Evolutionary conservation across 148 eudicot genomes (phyloP).

Genomic region (Diospyros lotus): DNA sequence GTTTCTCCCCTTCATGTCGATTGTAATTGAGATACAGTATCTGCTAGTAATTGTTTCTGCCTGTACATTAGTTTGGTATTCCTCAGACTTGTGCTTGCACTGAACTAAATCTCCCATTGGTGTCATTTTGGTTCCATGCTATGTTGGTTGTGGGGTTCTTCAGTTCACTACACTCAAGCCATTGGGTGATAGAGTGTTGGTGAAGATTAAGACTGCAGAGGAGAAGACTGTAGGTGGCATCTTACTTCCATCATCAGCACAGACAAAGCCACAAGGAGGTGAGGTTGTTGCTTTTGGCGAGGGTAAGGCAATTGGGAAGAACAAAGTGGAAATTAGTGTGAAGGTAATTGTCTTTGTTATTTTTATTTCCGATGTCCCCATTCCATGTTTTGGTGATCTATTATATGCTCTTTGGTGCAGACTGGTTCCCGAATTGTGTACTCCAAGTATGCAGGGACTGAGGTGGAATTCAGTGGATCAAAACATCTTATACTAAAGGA

Average conservation of each 20-base stretch:
- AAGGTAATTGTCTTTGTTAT: constrained; percentile 34
- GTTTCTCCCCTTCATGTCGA: background rate
- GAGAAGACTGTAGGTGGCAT: constrained; percentile 78
- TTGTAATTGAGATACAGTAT: background rate
- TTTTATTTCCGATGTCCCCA: background rate
- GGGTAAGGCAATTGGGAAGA: constrained; percentile 68
- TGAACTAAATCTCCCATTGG: background rate
- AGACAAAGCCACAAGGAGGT: constrained; percentile 75
- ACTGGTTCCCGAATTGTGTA: constrained; percentile 70
- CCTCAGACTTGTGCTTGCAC: background rate
- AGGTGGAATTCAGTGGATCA: constrained; percentile 72
- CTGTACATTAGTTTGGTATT: background rate
- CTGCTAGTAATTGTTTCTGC: background rate
- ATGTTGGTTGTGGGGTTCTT: constrained; percentile 3
- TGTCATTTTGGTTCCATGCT: background rate
- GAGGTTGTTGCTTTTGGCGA: constrained; percentile 89
- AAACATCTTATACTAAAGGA: constrained; percentile 75
- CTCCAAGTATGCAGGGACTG: constrained; percentile 91
- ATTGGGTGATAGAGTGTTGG: constrained; percentile 73
- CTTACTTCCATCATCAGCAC: constrained; percentile 69
- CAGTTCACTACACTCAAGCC: constrained; percentile 84
- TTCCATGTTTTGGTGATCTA: background rate
- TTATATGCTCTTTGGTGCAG: constrained; percentile 23
- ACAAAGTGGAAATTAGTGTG: constrained; percentile 52
- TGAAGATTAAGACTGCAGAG: constrained; percentile 70